Evolutionary conservation across 306 rosid species (phyloP).

Genomic region (Styphnolobium japonicum): DNA sequence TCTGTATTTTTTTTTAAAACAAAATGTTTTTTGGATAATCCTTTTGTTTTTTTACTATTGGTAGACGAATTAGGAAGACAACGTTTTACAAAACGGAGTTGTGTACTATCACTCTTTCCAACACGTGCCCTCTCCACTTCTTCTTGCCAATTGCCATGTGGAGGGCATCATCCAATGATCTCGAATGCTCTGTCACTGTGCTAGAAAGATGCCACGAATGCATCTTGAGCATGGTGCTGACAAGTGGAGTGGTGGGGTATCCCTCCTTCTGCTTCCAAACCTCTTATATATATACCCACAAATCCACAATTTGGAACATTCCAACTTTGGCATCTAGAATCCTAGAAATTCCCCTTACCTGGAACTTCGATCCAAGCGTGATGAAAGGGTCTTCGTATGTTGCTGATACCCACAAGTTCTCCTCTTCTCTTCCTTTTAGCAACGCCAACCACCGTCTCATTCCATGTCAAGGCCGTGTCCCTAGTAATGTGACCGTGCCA

Average conservation of each 20-base stretch:
- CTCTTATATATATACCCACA: background rate
- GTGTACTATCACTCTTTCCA: background rate
- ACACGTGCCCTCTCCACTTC: background rate
- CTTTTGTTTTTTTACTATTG: too few species aligned
- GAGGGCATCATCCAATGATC: background rate
- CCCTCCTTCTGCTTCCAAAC: background rate
- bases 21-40: too few species aligned
- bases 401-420: background rate
- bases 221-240: background rate
- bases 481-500: background rate
- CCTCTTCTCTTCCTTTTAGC: background rate
- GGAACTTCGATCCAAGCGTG: too few species aligned
- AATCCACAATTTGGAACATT: background rate
- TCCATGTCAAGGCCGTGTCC: background rate
- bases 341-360: too few species aligned
- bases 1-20: too few species aligned
- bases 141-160: background rate
- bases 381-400: slow-evolving; percentile 26
- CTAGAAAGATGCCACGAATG: background rate
- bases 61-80: background rate
- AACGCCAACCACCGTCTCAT: background rate
- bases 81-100: background rate
- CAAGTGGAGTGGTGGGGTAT: background rate
- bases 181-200: background rate
- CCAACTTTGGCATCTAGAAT: too few species aligned